A percentile compares a stretch with the other conserved stretches of the same genome.
Evolutionary conservation across 805 yeast genomes (phyloP).

Genomic region (Suhomyces emberorum): DNA sequence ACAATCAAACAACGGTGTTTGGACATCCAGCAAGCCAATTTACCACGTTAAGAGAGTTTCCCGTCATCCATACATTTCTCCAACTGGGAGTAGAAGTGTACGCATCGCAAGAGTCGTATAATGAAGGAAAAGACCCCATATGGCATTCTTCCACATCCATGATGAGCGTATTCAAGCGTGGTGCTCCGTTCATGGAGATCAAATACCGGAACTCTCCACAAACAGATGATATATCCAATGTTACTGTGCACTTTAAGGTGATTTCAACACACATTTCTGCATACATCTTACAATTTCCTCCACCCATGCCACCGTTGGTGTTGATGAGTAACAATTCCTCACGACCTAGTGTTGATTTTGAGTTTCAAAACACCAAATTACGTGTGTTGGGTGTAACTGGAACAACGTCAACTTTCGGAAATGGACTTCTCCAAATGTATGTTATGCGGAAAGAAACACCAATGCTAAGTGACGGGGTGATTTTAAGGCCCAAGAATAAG

Average conservation of each 20-base stretch:
- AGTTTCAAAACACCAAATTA: constrained; percentile 25
- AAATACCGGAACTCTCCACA: constrained; percentile 6
- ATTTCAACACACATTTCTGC: constrained; percentile 26
- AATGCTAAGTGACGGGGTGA: constrained; percentile 21
- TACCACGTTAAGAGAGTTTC: constrained; percentile 11
- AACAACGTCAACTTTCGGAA: constrained; percentile 33
- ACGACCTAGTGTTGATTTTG: constrained; percentile 28
- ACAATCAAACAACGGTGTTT: constrained; percentile 14
- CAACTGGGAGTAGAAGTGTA: constrained; percentile 19
- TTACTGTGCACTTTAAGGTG: constrained; percentile 27
- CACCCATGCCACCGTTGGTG: constrained; percentile 15
- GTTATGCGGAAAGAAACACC: constrained; percentile 17
- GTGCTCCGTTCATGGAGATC: constrained; percentile 28
- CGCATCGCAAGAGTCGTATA: constrained; percentile 5
- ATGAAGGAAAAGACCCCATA: neutral
- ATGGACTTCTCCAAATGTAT: constrained; percentile 23
- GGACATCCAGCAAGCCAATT: constrained; percentile 10
- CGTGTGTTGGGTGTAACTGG: constrained; percentile 32
- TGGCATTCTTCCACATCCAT: constrained; percentile 19
- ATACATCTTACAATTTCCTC: constrained; percentile 18
- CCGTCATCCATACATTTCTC: constrained; percentile 18
- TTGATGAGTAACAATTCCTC: constrained; percentile 27
- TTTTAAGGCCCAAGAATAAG: constrained; percentile 6
- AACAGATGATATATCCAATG: neutral
- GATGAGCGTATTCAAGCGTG: constrained; percentile 24